These are phyloP conservation scores for Eutrema heterophyllum DNA, from an alignment of 345 rosid species.

Conservation along the genomic window DNA sequence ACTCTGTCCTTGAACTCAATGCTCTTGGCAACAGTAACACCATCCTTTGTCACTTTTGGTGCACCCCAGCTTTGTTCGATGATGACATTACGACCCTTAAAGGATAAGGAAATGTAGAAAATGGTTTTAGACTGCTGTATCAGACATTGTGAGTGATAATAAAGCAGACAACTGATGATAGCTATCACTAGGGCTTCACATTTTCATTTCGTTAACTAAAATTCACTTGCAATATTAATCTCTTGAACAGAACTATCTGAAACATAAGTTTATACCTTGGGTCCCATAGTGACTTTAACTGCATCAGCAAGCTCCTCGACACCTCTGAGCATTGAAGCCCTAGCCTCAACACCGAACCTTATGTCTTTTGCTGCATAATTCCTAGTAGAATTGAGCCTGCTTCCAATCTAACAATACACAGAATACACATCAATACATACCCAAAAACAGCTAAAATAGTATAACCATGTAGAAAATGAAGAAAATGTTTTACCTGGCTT, in stretches of 20 bases:
- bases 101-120: neutral
- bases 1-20: conserved; percentile 84
- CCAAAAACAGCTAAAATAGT: neutral
- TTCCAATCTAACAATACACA: conserved; percentile 50
- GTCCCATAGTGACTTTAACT: conserved; percentile 72
- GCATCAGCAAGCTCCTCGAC: conserved; percentile 69
- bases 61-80: conserved; percentile 96
- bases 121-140: neutral
- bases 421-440: neutral
- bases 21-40: conserved; percentile 97
- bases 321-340: conserved; percentile 66
- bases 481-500: conserved; percentile 50
- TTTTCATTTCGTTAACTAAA: neutral
- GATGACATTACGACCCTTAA: conserved; percentile 86
- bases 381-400: conserved; percentile 61
- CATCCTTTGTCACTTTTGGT: conserved; percentile 97
- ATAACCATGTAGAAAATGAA: neutral
- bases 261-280: conserved; percentile 30
- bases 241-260: neutral
- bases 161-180: neutral
- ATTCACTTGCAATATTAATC: neutral
- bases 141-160: neutral
- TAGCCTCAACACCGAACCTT: conserved; percentile 57
- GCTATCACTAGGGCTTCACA: neutral
- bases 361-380: conserved; percentile 65